Base-by-base conservation (phyloP, 768 basidiomycete species). In the Lactifluus hygrophoroides region DNA sequence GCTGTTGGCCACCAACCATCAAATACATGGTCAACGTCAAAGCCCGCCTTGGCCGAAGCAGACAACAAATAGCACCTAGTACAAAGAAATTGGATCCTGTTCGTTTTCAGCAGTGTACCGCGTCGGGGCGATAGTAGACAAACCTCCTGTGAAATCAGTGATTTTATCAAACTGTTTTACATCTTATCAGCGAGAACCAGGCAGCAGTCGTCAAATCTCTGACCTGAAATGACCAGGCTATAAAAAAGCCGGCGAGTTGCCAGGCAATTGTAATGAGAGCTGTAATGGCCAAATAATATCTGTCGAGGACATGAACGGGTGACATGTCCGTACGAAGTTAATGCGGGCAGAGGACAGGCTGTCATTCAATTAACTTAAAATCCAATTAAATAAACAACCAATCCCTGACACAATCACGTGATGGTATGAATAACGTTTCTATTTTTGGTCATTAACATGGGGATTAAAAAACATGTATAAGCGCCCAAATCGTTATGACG, bases 171-270 rank as follows among this genome's bases (percentile, higher is more conserved):
- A 54, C 52, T 54, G 23, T 10, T 5, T 25, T 44, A 28, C 1
- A 13, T 21, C n/a, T 32, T 11, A 8, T 9, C 14, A 9, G 21
- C 16, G 5, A 17, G 23, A 10, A 23, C 21, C 21, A 45, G n/a
- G 42, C 9, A 38, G 10, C 21, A 4, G 21, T 4, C 6, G 9
- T 10, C 21, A 13, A 43, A 23, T 23, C 48, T 54, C 65, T 30
- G 50, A 74, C 74, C 72, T 76, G 79, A 38, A 84, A 72, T 0
- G 80, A 80, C 80, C 82, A 86, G 7, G 85, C 84, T 54, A 86
- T 80, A 4, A 77, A 74, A 64, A 86, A 86, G 7, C 84, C 85
- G 1, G 72, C 57, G 4, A 82, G 72, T 66, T 86, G 86, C 66
- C 80, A 88, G 13, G 64, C 78, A n/a, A 76, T 65, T 0, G 80